Base-by-base conservation (phyloP, 2,329 filamentous ascomycete species). In the Talaromyces sp. region DNA sequence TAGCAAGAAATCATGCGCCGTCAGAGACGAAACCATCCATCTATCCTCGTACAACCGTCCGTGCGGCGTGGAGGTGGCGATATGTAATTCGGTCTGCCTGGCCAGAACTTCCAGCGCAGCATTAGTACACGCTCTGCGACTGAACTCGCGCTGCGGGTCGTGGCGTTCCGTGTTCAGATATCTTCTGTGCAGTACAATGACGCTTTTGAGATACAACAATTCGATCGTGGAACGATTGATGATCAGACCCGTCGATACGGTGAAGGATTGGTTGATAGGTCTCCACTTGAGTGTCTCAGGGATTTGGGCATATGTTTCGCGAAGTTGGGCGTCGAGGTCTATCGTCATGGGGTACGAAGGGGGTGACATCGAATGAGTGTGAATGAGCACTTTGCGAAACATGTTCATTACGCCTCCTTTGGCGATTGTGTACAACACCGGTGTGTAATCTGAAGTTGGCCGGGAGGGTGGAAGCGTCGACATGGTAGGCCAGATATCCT, bases 1-100 rank as follows among this genome's bases (percentile, higher is more conserved):
- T 1, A 88, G 75, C 60, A 88, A 73, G 57, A 84, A 87, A 68
- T 87, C 84, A 66, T 87, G 84, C 55, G 84, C 78, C 2, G 81
- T 79, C 5, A 87, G 71, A 0, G 81, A 82, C 1, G 80, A 81
- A n/a, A 86, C 70, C 68, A 86, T 85, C 84, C 84, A 87, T 5
- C 79, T 77, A 48, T 82, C 79, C 58, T 78, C 75, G 61, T 77
- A 73, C 11, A 88, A 73, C 37, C 82, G 73, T 5, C 81, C 81
- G 1, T 83, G 83, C 0, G 83, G 82, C 52, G 78, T 78, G 3
- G 77, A 79, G 1, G 62, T 59, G 21, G 81, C 80, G 54, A 78
- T 71, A 66, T 81, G 78, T 9, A 85, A 72, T 2, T 80, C 75
- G 18, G 77, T 74, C 48, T 84, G 82, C 48, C 81, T 77, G 3